phyloP scores from a whole-genome alignment of 805 yeast genomes.

The Yarrowia sp. region DNA sequence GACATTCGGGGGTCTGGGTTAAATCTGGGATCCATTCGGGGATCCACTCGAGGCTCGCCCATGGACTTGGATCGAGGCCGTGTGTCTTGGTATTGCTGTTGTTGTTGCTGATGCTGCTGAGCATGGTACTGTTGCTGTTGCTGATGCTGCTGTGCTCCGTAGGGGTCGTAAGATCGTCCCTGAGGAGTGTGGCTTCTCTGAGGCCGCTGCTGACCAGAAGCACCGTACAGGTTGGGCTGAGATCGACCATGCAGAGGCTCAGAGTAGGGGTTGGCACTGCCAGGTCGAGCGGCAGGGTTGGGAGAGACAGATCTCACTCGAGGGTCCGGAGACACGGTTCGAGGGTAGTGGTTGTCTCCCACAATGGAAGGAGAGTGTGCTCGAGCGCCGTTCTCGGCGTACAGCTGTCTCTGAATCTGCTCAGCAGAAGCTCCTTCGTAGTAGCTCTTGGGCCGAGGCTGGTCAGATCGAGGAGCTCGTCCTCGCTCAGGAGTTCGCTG shows the following conservation, averaged over 20 bases:
- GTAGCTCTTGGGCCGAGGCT: conserved; percentile 36
- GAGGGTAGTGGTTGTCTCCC: conserved; percentile 39
- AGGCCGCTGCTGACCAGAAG: conserved; percentile 20
- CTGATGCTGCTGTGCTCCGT: conserved; percentile 39
- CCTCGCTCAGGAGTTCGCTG: conserved; percentile 31
- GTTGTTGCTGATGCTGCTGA: conserved; percentile 40
- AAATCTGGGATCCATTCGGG: conserved; percentile 36
- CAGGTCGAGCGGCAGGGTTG: conserved; percentile 32
- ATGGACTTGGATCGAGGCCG: conserved; percentile 45
- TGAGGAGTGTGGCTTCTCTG: conserved; percentile 39
- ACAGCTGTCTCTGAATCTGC: conserved; percentile 30
- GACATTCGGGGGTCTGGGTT: conserved; percentile 41
- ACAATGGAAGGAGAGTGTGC: conserved; percentile 23
- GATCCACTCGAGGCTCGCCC: conserved; percentile 40
- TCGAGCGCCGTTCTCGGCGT: conserved; percentile 20
- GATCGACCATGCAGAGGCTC: conserved; percentile 34
- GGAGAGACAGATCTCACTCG: conserved; percentile 24
- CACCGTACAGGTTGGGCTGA: conserved; percentile 30
- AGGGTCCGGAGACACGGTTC: conserved; percentile 28
- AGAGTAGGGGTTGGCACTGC: conserved; percentile 27
- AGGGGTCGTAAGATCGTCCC: conserved; percentile 23
- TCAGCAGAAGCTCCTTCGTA: conserved; percentile 38
- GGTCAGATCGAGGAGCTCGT: conserved; percentile 15
- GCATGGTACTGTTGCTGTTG: conserved; percentile 38
- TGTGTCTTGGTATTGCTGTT: conserved; percentile 37